phyloP scores from a whole-genome alignment of 257 asterid species.

The Coffea canephora region DNA sequence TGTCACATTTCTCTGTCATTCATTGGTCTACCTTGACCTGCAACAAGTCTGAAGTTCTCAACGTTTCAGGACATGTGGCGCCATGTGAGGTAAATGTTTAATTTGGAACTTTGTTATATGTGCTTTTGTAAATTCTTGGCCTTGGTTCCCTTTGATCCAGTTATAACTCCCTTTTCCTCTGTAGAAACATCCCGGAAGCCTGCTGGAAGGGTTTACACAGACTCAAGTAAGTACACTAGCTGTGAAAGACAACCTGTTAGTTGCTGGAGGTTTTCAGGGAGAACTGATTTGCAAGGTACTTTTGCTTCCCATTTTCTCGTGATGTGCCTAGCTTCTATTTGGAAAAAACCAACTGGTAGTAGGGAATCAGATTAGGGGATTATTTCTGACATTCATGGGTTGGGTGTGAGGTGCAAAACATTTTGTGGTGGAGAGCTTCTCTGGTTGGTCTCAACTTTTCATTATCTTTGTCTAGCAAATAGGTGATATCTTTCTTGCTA shows the following conservation, averaged over 20 bases:
- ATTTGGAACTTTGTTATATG: not conserved
- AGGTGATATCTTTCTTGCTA: not conserved
- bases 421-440: not conserved
- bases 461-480: not conserved
- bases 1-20: slow-evolving; percentile 78
- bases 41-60: slow-evolving; percentile 69
- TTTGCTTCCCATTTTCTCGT: not conserved
- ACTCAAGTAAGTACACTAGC: slow-evolving; percentile 95
- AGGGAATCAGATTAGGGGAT: not conserved
- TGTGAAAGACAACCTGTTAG: slow-evolving; percentile 78
- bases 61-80: slow-evolving; percentile 80
- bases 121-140: not conserved
- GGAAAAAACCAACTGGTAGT: not conserved
- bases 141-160: not conserved
- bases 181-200: slow-evolving; percentile 92
- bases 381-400: not conserved
- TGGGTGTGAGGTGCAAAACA: not conserved
- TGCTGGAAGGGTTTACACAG: slow-evolving; percentile 89
- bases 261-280: slow-evolving; percentile 99
- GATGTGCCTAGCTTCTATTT: not conserved
- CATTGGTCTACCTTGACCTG: slow-evolving; percentile 82
- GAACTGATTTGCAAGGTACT: slow-evolving; percentile 71
- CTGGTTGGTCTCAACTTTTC: not conserved
- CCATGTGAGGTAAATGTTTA: slow-evolving; percentile 64
- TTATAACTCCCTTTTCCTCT: slow-evolving; percentile 9